These are phyloP conservation scores for Globisporangium heterothallicum DNA, from an alignment of 352 stramenopile species.

Conservation along the genomic window DNA sequence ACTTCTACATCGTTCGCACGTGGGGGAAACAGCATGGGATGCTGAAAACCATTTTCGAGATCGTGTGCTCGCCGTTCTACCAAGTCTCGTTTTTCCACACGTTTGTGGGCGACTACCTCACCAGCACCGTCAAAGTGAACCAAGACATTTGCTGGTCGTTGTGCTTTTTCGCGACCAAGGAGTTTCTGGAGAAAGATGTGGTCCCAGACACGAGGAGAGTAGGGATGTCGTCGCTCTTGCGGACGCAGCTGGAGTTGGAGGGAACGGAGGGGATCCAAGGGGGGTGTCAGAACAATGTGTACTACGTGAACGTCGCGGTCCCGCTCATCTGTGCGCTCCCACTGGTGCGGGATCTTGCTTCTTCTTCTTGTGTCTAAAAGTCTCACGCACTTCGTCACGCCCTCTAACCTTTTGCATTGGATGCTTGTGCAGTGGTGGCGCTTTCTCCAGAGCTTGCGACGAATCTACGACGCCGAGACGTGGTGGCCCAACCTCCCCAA, in stretches of 20 bases:
- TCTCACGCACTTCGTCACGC: background rate
- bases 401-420: conserved; percentile 3
- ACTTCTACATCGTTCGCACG: conserved; percentile 89
- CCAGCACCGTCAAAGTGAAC: conserved; percentile 78
- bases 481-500: conserved; percentile 96
- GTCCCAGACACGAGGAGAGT: conserved; percentile 10
- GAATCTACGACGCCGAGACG: conserved; percentile 93
- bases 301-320: conserved; percentile 93
- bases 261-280: conserved; percentile 10
- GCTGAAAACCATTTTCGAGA: conserved; percentile 80
- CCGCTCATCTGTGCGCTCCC: conserved; percentile 93
- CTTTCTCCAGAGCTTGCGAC: conserved; percentile 95
- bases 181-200: conserved; percentile 85
- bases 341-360: conserved; percentile 31
- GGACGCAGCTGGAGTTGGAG: conserved; percentile 8
- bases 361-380: background rate
- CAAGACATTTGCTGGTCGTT: conserved; percentile 91
- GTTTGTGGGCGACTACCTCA: conserved; percentile 87
- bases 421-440: conserved; percentile 74
- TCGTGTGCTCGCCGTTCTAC: conserved; percentile 89
- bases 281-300: conserved; percentile 66
- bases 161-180: conserved; percentile 93
- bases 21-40: conserved; percentile 83
- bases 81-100: conserved; percentile 93
- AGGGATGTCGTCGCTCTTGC: conserved; percentile 3